Base-by-base conservation (phyloP, 352 stramenopile genomes). In the Phytophthora rubi region DNA sequence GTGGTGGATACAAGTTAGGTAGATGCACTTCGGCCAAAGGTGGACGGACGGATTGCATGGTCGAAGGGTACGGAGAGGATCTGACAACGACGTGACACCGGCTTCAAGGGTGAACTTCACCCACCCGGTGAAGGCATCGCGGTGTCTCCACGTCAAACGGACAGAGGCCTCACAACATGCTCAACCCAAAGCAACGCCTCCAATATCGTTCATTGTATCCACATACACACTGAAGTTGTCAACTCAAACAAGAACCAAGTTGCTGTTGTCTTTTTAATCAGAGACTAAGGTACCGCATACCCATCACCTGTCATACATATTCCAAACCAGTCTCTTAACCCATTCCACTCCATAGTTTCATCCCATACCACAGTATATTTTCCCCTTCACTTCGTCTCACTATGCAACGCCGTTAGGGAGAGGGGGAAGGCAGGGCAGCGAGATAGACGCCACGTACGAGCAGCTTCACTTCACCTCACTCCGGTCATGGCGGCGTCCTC, bases 401-500 rank as follows among this genome's bases (percentile, higher is more conserved):
- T 74, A 70, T 74, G 30, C 9, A 45, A 26, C 23, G 23, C 23
- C 23, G 23, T 26, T 57, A 47, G 47, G 35, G 47, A 54, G 47
- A 35, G 13, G 23, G 45, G 21, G 65, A 21, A 62, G 30, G 49
- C 33, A 51, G 18, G 18, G 18, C 18, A 21, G 23, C 35, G 49
- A 68, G 44, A 68, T 26, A 52, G 30, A 49, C 52, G 58, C 59
- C 56, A 76, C 65, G 53, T 76, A 76, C 70, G 51, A 57, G 55
- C 42, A 62, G 39, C 13, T 18, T 21, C 39, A 47, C 33, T 26
- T 26, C 23, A 26, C 23, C 23, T 26, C 23, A 26, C 8, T 13
- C 6, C 39, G 39, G 39, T 54, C 48, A 79, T 79, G 68, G 62
- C 68, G 55, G 68, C 71, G 66, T 71, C 71, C 39, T 67, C 56